Evolutionary conservation across 2,329 filamentous ascomycete genomes (phyloP), one percentile per base, ranked within the genome.

Genomic region (Pseudogymnoascus sp.): DNA sequence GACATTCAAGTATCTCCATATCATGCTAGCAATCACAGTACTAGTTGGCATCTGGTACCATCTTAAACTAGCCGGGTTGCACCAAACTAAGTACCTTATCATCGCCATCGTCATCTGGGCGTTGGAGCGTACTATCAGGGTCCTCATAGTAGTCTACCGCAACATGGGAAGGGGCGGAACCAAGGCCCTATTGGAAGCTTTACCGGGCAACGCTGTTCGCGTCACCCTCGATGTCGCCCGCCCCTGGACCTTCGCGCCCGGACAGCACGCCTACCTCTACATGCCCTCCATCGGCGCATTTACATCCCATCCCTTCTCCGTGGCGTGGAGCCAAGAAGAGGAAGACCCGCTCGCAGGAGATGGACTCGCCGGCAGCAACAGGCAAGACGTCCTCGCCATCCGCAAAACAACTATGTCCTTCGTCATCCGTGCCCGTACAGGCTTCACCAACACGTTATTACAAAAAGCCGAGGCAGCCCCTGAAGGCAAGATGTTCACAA

Each of bases 201-300:
- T 93, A 8, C 89, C 90, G 13, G 90, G 89, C 66, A 89, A 92
- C 69, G 89, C 90, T 6, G 81, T 86, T 70, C 85, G 89, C 60
- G 81, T 93, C 62, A 92, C 89, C 0, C 83, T 92, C 61, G 86
- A 83, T 63, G 84, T 93, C 79, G 85, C 89, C 8, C 85, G 89
- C 51, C 88, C 89, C n/a, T 93, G 90, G 89, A 82, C 78, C 43
- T 90, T 90, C 80, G 80, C 81, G 65, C 86, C 90, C 0, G 89
- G 90, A 37, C 89, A 92, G 75, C 90, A 93, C 73, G 87, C 89
- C 37, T 93, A 92, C 74, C 77, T 93, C 19, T 92, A 92, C 77
- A 83, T 93, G 77, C 90, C 90, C 6, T 79, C 81, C 4, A 79
- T 93, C 71, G 88, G 88, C 67, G 80, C 86, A 66, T 88, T 85